Base-by-base conservation (phyloP, 2,329 filamentous ascomycete genomes). In the Echinosphaeria canescens region DNA sequence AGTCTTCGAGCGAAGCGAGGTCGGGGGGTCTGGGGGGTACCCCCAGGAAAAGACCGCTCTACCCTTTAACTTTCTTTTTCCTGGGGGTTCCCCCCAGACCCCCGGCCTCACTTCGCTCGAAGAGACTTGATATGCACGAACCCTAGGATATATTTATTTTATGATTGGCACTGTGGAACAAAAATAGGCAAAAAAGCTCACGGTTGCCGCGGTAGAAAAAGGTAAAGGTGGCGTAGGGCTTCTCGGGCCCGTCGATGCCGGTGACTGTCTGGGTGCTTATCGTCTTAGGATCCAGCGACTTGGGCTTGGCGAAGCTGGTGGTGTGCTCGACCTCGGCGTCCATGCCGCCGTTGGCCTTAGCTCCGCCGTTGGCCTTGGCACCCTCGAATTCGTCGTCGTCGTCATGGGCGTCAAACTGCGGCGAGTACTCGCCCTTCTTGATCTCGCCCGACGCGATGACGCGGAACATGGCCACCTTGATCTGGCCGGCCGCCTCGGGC, bases 181-280 rank as follows among this genome's bases (percentile, higher is more conserved):
- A 13, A 12, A 9, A 16, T 10, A 20, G 5, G 27, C n/a, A 10
- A 4, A 13, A 25, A 24, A 22, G 69, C 81, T 58, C 59, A 90
- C 85, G 75, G 46, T 92, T 79, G 46, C 88, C 88, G 33, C 88
- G 70, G 47, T 98, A 98, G 52, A 95, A 81, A 48, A 98, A 98
- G 15, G 90, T 95, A 48, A 98, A 98, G 7, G 79, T 75, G 4
- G 88, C 88, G 51, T 92, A 98, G 4, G 90, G 88, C 50, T 85
- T 88, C 34, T 95, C 85, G 13, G 84, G 82, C 0, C 82, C 80
- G 47, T 98, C 88, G 34, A 95, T 91, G 12, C 85, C 88, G 7
- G 88, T 95, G n/a, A 98, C 88, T 0, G 88, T 98, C 51, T 98
- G 88, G 3, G 88, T 98, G 43, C 84, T 95, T 43, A 98, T 98